Percentiles rank a stretch among this genome's conserved stretches.
phyloP scores from a whole-genome alignment of 306 rosid species.

The Dalbergia oliveri region DNA sequence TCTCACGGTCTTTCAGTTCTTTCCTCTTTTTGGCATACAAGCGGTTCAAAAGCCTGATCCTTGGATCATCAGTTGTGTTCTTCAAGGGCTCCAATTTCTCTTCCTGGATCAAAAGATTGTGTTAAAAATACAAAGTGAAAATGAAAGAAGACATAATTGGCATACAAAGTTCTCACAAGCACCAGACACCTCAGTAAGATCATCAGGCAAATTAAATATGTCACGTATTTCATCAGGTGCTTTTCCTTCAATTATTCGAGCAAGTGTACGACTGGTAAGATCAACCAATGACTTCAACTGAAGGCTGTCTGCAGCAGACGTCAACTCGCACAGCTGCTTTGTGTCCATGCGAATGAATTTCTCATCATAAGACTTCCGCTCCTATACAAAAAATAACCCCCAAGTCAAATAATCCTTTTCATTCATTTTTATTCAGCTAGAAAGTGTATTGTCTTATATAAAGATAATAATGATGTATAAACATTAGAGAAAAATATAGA shows the following conservation, averaged over 20 bases:
- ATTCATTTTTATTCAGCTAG: slow-evolving; percentile 29
- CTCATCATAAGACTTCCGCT: slow-evolving; percentile 83
- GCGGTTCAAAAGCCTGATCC: slow-evolving; percentile 91
- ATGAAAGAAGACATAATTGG: slow-evolving; percentile 34
- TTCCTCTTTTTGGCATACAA: slow-evolving; percentile 93
- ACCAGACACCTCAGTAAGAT: slow-evolving; percentile 91
- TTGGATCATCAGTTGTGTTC: slow-evolving; percentile 88
- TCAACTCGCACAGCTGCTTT: slow-evolving; percentile 87
- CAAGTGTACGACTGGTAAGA: slow-evolving; percentile 93
- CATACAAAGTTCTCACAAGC: slow-evolving; percentile 51
- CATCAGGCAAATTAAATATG: slow-evolving; percentile 94
- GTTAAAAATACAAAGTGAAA: slow-evolving; percentile 47
- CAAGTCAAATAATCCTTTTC: slow-evolving; percentile 39
- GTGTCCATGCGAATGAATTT: slow-evolving; percentile 87
- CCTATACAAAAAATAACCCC: slow-evolving; percentile 64
- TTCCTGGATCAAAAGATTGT: slow-evolving; percentile 68
- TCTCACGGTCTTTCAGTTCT: slow-evolving; percentile 88
- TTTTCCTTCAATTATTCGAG: slow-evolving; percentile 96
- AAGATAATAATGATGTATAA: slow-evolving; percentile 34
- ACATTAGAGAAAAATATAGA: slow-evolving; percentile 38
- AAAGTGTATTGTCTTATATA: background rate
- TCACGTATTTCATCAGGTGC: slow-evolving; percentile 94
- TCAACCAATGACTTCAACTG: slow-evolving; percentile 96
- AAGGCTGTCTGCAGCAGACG: slow-evolving; percentile 93
- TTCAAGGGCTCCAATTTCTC: slow-evolving; percentile 94